phyloP scores from a whole-genome alignment of 768 basidiomycete genomes.

The Cystofilobasidium macerans region DNA sequence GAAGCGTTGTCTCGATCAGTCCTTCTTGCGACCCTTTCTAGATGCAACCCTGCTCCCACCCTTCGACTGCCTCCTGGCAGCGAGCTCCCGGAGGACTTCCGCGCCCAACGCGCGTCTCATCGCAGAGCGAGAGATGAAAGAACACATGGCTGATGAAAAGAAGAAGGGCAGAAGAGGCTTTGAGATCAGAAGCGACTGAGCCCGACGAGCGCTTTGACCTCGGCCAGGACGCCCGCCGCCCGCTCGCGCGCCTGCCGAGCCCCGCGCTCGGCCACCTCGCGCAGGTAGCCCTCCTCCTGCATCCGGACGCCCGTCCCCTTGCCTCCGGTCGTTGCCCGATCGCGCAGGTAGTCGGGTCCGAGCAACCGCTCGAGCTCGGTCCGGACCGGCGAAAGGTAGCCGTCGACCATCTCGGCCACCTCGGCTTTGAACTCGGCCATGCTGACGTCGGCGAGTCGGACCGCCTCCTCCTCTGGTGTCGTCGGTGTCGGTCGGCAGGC shows the following conservation, averaged over 20 bases:
- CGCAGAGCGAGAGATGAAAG: too few species aligned
- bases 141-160: too few species aligned
- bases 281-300: conserved; percentile 51
- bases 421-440: conserved; percentile 58
- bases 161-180: too few species aligned
- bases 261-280: conserved; percentile 54
- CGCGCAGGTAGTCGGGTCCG: conserved; percentile 44
- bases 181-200: conserved; percentile 37
- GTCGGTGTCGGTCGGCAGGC: conserved; percentile 44
- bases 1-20: too few species aligned
- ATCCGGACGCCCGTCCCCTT: conserved; percentile 49
- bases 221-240: conserved; percentile 54
- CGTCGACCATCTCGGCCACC: conserved; percentile 62
- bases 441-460: conserved; percentile 28
- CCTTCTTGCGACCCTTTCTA: too few species aligned
- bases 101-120: too few species aligned
- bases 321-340: conserved; percentile 59
- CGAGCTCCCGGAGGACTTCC: too few species aligned
- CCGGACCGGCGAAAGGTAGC: conserved; percentile 54
- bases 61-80: too few species aligned
- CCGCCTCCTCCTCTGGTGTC: conserved; percentile 40
- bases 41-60: too few species aligned
- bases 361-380: conserved; percentile 57
- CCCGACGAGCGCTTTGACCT: conserved; percentile 61
- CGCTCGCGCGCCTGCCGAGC: conserved; percentile 51